phyloP scores from a whole-genome alignment of 2,329 filamentous ascomycete species.

The Truncatella angustata region DNA sequence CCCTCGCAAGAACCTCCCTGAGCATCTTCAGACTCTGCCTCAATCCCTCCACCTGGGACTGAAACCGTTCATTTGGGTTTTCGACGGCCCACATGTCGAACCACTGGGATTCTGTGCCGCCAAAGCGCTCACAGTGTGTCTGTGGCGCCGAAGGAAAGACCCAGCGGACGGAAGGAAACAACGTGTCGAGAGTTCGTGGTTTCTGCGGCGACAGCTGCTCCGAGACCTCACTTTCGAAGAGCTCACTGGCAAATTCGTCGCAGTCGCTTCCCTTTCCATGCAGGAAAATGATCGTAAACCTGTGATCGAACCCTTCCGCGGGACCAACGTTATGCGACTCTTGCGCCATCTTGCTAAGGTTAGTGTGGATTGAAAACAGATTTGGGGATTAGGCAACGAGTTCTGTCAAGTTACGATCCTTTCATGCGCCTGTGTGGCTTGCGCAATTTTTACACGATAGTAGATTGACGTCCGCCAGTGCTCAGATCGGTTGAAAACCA shows the following conservation, averaged over 20 bases:
- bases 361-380: too few relatives aligned
- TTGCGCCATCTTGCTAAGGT: too few relatives aligned
- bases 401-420: too few relatives aligned
- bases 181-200: constrained; percentile 19
- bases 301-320: constrained; percentile 25
- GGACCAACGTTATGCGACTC: too few relatives aligned
- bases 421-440: too few relatives aligned
- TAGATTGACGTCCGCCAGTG: too few relatives aligned
- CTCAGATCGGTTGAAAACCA: too few relatives aligned
- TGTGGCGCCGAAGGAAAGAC: constrained; percentile 25
- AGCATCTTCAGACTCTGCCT: constrained; percentile 19
- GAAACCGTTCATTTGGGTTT: constrained; percentile 34
- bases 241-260: constrained; percentile 36
- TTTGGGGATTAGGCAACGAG: too few relatives aligned
- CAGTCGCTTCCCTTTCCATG: constrained; percentile 41
- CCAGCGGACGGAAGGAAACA: constrained; percentile 25
- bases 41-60: constrained; percentile 23
- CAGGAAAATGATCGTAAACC: constrained; percentile 44
- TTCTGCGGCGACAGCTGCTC: constrained; percentile 9
- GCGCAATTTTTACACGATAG: too few relatives aligned
- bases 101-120: constrained; percentile 24
- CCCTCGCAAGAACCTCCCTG: constrained; percentile 16
- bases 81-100: constrained; percentile 50
- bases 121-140: constrained; percentile 19
- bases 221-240: constrained; percentile 36